phyloP scores from a whole-genome alignment of 2,329 filamentous ascomycete genomes.

The Pseudogymnoascus sp. region DNA sequence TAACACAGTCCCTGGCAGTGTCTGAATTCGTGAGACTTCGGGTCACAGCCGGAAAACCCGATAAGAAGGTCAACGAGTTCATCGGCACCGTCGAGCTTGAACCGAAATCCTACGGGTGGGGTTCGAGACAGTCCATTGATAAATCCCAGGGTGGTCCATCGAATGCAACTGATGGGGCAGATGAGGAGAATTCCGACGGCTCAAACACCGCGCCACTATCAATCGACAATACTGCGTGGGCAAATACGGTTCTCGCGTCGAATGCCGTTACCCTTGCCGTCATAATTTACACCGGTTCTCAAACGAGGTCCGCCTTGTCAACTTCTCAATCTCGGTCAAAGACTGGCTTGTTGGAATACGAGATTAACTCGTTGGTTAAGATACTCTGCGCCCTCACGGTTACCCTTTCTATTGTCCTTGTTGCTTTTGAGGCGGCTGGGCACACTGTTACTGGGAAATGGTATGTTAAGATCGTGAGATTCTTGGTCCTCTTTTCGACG shows the following conservation, averaged over 20 bases:
- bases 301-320: slow-evolving; percentile 88
- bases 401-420: slow-evolving; percentile 76
- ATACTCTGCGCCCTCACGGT: slow-evolving; percentile 88
- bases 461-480: slow-evolving; percentile 98
- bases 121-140: slow-evolving; percentile 26
- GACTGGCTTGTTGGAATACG: slow-evolving; percentile 84
- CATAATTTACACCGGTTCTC: slow-evolving; percentile 87
- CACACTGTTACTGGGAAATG: slow-evolving; percentile 60
- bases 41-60: slow-evolving; percentile 81
- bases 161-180: slow-evolving; percentile 21
- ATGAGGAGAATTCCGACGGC: slow-evolving; percentile 18
- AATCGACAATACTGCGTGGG: slow-evolving; percentile 98
- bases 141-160: slow-evolving; percentile 24
- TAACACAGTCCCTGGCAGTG: slow-evolving; percentile 71
- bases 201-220: slow-evolving; percentile 63
- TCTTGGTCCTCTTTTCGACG: slow-evolving; percentile 95
- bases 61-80: slow-evolving; percentile 92
- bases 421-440: slow-evolving; percentile 76
- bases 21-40: slow-evolving; percentile 62
- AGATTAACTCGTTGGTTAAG: slow-evolving; percentile 96
- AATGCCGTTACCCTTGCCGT: slow-evolving; percentile 82
- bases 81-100: slow-evolving; percentile 76
- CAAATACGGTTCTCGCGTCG: slow-evolving; percentile 92
- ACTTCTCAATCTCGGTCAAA: slow-evolving; percentile 90
- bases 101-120: slow-evolving; percentile 43